These are phyloP conservation scores for Colletotrichum eleusines DNA, from an alignment of 2,329 filamentous ascomycete genomes.

Conservation along the genomic window DNA sequence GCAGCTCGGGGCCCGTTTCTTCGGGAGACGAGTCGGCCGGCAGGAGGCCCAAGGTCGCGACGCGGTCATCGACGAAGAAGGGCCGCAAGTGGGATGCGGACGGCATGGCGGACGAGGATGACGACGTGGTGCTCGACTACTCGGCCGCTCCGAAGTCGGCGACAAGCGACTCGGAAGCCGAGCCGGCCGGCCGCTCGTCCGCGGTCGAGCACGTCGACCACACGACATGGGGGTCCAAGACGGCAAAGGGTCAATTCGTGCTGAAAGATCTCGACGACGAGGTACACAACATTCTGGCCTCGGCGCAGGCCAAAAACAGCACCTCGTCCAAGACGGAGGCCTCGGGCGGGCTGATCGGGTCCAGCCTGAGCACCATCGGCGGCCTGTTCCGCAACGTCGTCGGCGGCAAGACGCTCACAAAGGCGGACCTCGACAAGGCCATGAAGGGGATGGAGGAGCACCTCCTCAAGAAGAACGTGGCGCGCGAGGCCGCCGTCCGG, in stretches of 20 bases:
- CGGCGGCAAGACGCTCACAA: conserved; percentile 91
- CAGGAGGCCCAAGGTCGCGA: conserved; percentile 66
- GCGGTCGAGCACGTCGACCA: conserved; percentile 81
- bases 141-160: conserved; percentile 71
- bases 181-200: conserved; percentile 64
- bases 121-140: conserved; percentile 86
- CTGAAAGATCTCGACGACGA: conserved; percentile 94
- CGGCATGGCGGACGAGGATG: conserved; percentile 86
- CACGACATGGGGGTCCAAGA: conserved; percentile 86
- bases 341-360: conserved; percentile 77
- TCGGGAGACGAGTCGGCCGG: conserved; percentile 84
- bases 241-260: conserved; percentile 90
- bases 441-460: conserved; percentile 98
- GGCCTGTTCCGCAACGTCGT: conserved; percentile 95
- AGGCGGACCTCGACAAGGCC: conserved; percentile 89
- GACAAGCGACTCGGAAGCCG: conserved; percentile 65
- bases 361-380: conserved; percentile 84
- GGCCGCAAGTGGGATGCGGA: conserved; percentile 94
- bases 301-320: conserved; percentile 74
- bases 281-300: conserved; percentile 87
- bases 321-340: conserved; percentile 56
- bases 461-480: conserved; percentile 94
- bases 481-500: conserved; percentile 90
- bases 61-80: conserved; percentile 76
- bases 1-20: conserved; percentile 76